Base-by-base conservation (phyloP, 1,284 basidiomycete species). In the Trichosporon inkin region DNA sequence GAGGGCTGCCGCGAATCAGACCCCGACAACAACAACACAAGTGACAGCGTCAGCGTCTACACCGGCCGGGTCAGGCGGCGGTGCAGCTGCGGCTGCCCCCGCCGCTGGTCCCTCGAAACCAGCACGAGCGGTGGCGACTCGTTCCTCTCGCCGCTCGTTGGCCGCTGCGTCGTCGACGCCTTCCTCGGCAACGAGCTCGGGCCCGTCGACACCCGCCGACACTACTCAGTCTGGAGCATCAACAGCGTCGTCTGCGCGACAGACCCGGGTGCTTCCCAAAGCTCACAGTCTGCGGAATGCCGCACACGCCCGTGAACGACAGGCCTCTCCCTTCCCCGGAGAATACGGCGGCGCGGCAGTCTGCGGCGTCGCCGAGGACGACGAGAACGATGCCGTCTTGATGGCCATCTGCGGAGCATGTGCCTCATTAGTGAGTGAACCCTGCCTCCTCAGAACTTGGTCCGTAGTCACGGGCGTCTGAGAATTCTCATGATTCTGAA, bases 381-480 rank as follows among this genome's bases (percentile, higher is more conserved):
- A 79, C 65, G 71, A 70, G 57, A 62, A 49, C 38, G 74, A 77
- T 64, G 72, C 72, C 36, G 72, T 74, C 20, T 66, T 76, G 58
- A 77, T 78, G 77, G 72, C 72, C 16, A 62, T 73, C 19, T 71
- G 73, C 55, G 68, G 66, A 10, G 71, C 74, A 19, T 70, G 71
- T 36, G 73, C 73, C 10, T 56, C 20, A 11, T 51, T 71, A 53
- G 76, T 78, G 62, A 63, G 75, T 73, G 10, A n/a, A 28, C 32
- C 22, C 38, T 20, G 13, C 24, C n/a, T 24, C 19, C 16, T 39
- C 37, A 24, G 24, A 20, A 28, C 16, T 17, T 17, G 14, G 7
- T 16, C 38, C 38, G 19, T 38, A 35, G 41, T 17, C 13, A 6
- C 10, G 49, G 10, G 17, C 7, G 51, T 11, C 51, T 20, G 34